A percentile compares a stretch with the other conserved stretches of the same genome.
Conservation (phyloP, 1,284 basidiomycete genomes). For the Melanopsichium pennsylvanicum region DNA sequence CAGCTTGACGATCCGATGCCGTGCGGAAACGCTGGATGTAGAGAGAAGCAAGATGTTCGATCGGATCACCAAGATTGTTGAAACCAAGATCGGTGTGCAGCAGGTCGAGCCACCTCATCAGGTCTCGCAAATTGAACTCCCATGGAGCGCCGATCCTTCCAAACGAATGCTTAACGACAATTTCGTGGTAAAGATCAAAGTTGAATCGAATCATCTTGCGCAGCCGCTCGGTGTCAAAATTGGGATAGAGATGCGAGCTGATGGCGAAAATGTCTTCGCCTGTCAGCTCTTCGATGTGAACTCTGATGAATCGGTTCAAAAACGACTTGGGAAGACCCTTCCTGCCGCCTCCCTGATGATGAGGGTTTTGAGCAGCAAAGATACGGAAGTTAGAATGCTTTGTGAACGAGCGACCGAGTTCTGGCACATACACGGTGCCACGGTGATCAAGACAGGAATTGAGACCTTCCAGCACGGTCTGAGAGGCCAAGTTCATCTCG, state of each 20-base stretch:
- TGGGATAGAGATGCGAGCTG: conserved; percentile 78
- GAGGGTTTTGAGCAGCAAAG: conserved; percentile 97
- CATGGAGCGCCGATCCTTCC: conserved; percentile 88
- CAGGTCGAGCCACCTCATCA: conserved; percentile 82
- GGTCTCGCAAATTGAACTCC: conserved; percentile 98
- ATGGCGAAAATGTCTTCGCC: conserved; percentile 81
- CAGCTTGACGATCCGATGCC: conserved; percentile 73
- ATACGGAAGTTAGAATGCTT: conserved; percentile 92
- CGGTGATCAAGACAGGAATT: conserved; percentile 97
- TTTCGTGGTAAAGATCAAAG: conserved; percentile 74
- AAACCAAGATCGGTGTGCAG: conserved; percentile 69
- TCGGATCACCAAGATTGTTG: conserved; percentile 68
- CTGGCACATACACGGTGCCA: conserved; percentile 92
- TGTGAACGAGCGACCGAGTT: conserved; percentile 86
- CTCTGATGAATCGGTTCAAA: conserved; percentile 96
- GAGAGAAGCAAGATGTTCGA: conserved; percentile 54
- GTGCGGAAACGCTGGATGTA: conserved; percentile 90
- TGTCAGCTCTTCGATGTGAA: conserved; percentile 88
- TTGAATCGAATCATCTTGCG: conserved; percentile 87
- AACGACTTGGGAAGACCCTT: conserved; percentile 98
- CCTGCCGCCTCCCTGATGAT: conserved; percentile 93
- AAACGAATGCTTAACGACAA: conserved; percentile 75
- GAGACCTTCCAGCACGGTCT: conserved; percentile 91
- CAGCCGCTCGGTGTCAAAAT: conserved; percentile 69
- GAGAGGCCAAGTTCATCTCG: conserved; percentile 96